A percentile compares a stretch with the other conserved stretches of the same genome.
These are phyloP conservation scores for Pinus albicaulis DNA, from an alignment of 75 land plant species.

Conservation along the genomic window DNA sequence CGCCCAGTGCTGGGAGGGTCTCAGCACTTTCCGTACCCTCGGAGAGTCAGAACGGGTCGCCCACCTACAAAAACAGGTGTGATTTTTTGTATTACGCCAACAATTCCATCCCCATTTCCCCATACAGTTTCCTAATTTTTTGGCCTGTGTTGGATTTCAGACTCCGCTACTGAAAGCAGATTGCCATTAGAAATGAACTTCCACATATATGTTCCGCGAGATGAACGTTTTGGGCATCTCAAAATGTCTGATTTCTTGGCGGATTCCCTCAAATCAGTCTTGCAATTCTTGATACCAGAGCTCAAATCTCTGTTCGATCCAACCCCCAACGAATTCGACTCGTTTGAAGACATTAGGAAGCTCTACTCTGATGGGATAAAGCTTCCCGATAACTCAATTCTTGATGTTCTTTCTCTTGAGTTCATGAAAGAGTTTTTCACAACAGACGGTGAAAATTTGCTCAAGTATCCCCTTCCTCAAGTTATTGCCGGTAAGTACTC, in stretches of 20 bases:
- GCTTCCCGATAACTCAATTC: slow-evolving; percentile 7
- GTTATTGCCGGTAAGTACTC: slow-evolving; percentile 50
- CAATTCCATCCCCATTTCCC: too few species aligned
- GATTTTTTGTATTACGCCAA: too few species aligned
- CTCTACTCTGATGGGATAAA: slow-evolving; percentile 31
- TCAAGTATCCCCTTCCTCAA: slow-evolving; percentile 10
- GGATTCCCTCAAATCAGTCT: slow-evolving; percentile 11
- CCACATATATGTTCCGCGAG: slow-evolving; percentile 24
- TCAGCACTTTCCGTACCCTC: too few species aligned
- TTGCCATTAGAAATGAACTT: slow-evolving; percentile 2
- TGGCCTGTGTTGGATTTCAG: too few species aligned
- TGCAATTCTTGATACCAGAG: slow-evolving; percentile 17
- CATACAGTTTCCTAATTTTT: too few species aligned
- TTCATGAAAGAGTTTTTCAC: slow-evolving; percentile 40
- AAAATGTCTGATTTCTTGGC: background rate
- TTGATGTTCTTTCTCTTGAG: slow-evolving; percentile 34
- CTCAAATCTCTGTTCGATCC: background rate
- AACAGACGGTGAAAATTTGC: slow-evolving; percentile 26
- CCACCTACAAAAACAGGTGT: too few species aligned
- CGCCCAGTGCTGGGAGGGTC: too few species aligned
- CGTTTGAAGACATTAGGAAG: too few species aligned
- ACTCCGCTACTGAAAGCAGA: slow-evolving; percentile 8
- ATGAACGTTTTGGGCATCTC: slow-evolving; percentile 22
- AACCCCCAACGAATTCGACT: too few species aligned
- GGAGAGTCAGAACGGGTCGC: too few species aligned